Evolutionary conservation across 305 asterid species (phyloP).

Genomic region (Fraxinus velutina): DNA sequence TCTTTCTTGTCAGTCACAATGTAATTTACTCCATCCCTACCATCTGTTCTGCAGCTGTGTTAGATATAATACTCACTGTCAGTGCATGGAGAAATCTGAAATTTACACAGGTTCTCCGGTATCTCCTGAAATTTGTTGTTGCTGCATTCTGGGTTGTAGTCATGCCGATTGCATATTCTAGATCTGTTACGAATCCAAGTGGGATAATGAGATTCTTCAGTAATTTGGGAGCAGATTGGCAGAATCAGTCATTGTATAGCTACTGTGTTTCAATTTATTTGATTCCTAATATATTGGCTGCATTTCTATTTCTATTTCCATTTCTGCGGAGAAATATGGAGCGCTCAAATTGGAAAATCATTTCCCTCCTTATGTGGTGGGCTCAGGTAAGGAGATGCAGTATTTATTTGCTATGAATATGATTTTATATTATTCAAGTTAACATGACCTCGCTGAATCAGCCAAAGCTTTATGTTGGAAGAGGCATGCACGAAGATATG

Average conservation of each 20-base stretch:
- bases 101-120: conserved; percentile 74
- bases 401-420: conserved; percentile 18
- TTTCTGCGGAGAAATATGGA: conserved; percentile 76
- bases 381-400: conserved; percentile 60
- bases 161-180: conserved; percentile 82
- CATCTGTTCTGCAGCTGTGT: conserved; percentile 63
- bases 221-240: conserved; percentile 73
- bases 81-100: conserved; percentile 91
- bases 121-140: conserved; percentile 72
- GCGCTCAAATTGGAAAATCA: conserved; percentile 71
- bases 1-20: conserved; percentile 21
- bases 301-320: conserved; percentile 71
- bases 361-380: conserved; percentile 90
- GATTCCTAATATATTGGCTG: conserved; percentile 83
- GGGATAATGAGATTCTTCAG: conserved; percentile 74
- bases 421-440: conserved; percentile 27
- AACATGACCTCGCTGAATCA: conserved; percentile 31
- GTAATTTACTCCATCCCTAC: conserved; percentile 20
- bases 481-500: conserved; percentile 99
- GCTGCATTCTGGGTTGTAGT: conserved; percentile 88
- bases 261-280: conserved; percentile 81
- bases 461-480: conserved; percentile 95
- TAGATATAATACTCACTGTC: conserved; percentile 76
- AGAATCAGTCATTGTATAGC: conserved; percentile 58
- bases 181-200: conserved; percentile 75